Evolutionary conservation across 768 basidiomycete genomes (phyloP).

Genomic region (Lepiota brunneoincarnata): DNA sequence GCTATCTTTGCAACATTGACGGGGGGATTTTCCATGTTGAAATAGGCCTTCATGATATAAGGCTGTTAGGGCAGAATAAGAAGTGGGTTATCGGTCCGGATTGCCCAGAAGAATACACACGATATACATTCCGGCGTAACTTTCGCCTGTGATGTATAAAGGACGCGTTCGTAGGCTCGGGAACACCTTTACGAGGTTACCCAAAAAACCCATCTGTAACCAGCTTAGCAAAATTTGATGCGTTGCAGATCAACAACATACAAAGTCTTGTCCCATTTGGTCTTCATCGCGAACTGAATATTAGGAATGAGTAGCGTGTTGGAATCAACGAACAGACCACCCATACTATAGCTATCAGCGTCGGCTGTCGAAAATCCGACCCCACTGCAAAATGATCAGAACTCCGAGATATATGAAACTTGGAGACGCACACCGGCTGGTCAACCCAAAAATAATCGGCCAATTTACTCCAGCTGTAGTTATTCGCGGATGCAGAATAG

Average conservation of each 20-base stretch:
- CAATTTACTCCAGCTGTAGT: slow-evolving; percentile 55
- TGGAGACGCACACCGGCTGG: slow-evolving; percentile 54
- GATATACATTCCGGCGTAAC: slow-evolving; percentile 74
- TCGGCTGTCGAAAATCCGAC: slow-evolving; percentile 66
- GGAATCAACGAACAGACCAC: not conserved
- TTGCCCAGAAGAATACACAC: slow-evolving; percentile 30
- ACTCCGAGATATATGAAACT: not conserved
- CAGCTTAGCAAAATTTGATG: not conserved
- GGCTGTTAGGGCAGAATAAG: slow-evolving; percentile 39
- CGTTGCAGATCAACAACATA: slow-evolving; percentile 22
- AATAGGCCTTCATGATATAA: slow-evolving; percentile 73
- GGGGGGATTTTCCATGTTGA: slow-evolving; percentile 59
- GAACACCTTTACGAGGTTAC: slow-evolving; percentile 72
- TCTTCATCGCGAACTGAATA: slow-evolving; percentile 55
- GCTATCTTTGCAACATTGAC: slow-evolving; percentile 66
- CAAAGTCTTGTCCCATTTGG: slow-evolving; percentile 59
- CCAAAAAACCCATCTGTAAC: slow-evolving; percentile 65
- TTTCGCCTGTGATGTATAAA: slow-evolving; percentile 68
- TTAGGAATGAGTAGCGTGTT: not conserved
- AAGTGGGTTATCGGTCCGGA: not conserved
- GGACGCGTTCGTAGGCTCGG: slow-evolving; percentile 66
- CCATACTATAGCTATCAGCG: slow-evolving; percentile 54
- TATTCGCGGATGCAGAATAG: slow-evolving; percentile 47
- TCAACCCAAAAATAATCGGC: slow-evolving; percentile 75
- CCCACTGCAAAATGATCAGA: slow-evolving; percentile 28